These are phyloP conservation scores for Colletotrichum incanum DNA, from an alignment of 2,329 filamentous ascomycete genomes.

Conservation along the genomic window DNA sequence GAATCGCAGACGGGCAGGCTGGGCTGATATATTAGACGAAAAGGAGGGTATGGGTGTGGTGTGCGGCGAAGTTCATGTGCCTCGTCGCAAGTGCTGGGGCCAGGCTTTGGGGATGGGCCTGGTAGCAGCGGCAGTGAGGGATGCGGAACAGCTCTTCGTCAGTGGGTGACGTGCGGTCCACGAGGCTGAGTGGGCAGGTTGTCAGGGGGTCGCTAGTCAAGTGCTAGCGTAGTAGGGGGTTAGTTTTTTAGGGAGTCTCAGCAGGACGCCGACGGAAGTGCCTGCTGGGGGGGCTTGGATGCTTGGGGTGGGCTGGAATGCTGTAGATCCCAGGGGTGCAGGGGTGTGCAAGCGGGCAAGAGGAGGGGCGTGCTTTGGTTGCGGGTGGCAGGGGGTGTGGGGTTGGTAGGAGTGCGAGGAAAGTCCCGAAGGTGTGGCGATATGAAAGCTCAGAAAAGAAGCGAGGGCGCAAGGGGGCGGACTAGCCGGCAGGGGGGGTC, in stretches of 20 bases:
- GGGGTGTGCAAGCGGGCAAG: slow-evolving; percentile 31
- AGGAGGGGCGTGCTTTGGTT: slow-evolving; percentile 28
- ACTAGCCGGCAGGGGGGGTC: slow-evolving; percentile 37
- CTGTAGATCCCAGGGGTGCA: slow-evolving; percentile 43
- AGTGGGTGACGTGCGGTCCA: slow-evolving; percentile 60
- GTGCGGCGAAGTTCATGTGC: slow-evolving; percentile 51
- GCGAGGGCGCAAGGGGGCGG: slow-evolving; percentile 37
- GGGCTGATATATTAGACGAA: slow-evolving; percentile 44
- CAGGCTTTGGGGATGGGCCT: slow-evolving; percentile 3
- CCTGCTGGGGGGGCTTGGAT: slow-evolving; percentile 42
- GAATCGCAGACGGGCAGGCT: slow-evolving; percentile 28
- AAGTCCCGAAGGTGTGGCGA: slow-evolving; percentile 9
- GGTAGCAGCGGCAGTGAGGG: slow-evolving; percentile 36
- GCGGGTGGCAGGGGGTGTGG: slow-evolving; percentile 30
- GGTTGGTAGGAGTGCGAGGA: slow-evolving; percentile 11
- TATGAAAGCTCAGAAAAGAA: slow-evolving; percentile 5
- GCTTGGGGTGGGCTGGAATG: slow-evolving; percentile 43
- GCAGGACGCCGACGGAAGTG: slow-evolving; percentile 42
- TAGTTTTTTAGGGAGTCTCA: slow-evolving; percentile 42
- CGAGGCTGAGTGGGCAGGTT: slow-evolving; percentile 57
- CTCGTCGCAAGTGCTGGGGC: slow-evolving; percentile 6
- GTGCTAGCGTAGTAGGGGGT: slow-evolving; percentile 39
- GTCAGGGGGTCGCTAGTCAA: slow-evolving; percentile 33
- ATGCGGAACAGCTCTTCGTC: slow-evolving; percentile 50
- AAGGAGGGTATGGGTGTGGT: slow-evolving; percentile 45